Base-by-base conservation (phyloP, 179 eudicot genomes). In the Spergularia azorica region DNA sequence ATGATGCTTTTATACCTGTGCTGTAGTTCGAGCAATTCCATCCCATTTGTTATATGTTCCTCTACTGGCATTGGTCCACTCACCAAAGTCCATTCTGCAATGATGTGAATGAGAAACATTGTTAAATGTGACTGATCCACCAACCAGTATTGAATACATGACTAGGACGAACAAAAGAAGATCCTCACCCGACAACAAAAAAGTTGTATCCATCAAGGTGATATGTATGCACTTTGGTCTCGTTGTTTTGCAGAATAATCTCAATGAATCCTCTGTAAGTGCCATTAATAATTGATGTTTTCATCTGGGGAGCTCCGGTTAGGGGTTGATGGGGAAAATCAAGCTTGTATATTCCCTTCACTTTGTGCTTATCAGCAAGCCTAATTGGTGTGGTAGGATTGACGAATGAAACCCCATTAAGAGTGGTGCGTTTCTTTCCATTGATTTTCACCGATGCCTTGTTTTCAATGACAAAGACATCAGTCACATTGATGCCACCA, bases 21-120 rank as follows among this genome's bases (percentile, higher is more conserved):
- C 89, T 74, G 98, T 87, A 51, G 91, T 71, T n/a, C 98, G 95
- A 73, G 98, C 95, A 77, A 94, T 79, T 55, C 93, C 98, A 82
- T 94, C 98, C 98, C 98, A 94, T 83, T 90, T 94, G 83, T 94
- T 94, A 76, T 94, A 94, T 16, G 98, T 91, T 46, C 98, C 98
- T 85, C 97, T 83, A 75, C 98, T 94, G 72, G 78, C 76, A 46
- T 92, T 86, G 0, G 97, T 83, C 98, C 98, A 94, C 79, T 85
- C 97, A 61, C 98, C 98, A 43, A 52, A 94, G 76, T 92, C 98
- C 97, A 94, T 92, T 63, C 98, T 94, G 88, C 63, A 77, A 64
- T 32, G 18, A 16, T 55, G 32, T 0, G 15, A 39, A 52, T 11
- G 21, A 72, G 48, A 69, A 73, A 20, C 17, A 67, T 51, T 67